These are phyloP conservation scores for Pseudozyma flocculosa DNA, from an alignment of 1,284 basidiomycete species.

Conservation along the genomic window DNA sequence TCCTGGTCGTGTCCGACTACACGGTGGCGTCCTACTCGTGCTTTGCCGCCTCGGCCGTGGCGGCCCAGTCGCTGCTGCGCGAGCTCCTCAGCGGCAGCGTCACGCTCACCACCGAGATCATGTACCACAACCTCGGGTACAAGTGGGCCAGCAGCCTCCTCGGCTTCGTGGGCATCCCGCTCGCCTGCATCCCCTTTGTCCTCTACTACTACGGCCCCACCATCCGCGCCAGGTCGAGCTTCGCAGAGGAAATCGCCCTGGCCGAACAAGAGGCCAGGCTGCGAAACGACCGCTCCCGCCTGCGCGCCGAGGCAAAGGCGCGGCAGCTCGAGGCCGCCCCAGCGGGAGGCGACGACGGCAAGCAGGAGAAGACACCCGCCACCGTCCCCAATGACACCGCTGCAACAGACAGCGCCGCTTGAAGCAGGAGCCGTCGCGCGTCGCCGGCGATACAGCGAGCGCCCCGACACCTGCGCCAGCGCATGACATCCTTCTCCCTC, in stretches of 20 bases:
- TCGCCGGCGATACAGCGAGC: no score
- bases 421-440: no score
- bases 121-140: constrained; percentile 38
- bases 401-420: no score
- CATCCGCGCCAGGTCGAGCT: constrained; percentile 35
- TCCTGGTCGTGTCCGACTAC: constrained; percentile 48
- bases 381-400: no score
- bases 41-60: constrained; percentile 42
- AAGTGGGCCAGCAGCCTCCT: constrained; percentile 40
- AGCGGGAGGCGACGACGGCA: no score
- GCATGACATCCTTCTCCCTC: no score
- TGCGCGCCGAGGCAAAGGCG: no score
- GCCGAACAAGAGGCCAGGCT: constrained; percentile 14
- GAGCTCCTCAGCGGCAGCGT: constrained; percentile 38
- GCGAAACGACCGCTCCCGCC: no score
- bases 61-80: constrained; percentile 41
- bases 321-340: no score
- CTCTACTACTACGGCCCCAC: constrained; percentile 37
- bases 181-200: constrained; percentile 37
- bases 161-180: constrained; percentile 36
- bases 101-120: constrained; percentile 33
- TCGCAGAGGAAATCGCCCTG: constrained; percentile 34
- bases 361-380: no score
- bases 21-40: constrained; percentile 38
- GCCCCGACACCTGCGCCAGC: no score